Conservation (phyloP, 345 rosid species). For the Microthlaspi erraticum region DNA sequence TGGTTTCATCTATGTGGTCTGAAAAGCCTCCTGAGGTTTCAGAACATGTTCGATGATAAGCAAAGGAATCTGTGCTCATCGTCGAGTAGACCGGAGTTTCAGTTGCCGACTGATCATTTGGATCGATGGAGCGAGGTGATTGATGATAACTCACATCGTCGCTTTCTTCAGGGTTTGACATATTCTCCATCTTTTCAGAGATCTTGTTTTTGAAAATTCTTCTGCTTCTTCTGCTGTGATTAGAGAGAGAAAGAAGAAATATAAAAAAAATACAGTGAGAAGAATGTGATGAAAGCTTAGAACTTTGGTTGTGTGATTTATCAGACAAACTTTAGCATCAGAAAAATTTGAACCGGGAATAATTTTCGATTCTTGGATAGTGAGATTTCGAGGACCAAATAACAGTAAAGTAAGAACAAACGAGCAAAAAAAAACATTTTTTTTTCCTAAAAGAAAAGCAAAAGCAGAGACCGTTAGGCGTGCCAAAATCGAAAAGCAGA, state of each 20-base stretch:
- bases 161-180: conserved; percentile 51
- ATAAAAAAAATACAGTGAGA: not conserved
- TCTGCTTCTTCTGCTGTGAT: conserved; percentile 32
- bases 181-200: conserved; percentile 50
- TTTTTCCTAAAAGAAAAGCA: conserved; percentile 16
- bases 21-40: conserved; percentile 65
- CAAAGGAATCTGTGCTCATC: conserved; percentile 60
- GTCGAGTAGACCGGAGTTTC: conserved; percentile 65
- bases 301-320: conserved; percentile 31
- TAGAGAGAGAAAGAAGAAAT: not conserved
- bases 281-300: conserved; percentile 30
- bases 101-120: conserved; percentile 50
- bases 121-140: conserved; percentile 57
- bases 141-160: conserved; percentile 59
- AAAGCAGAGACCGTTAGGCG: conserved; percentile 41
- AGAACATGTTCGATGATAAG: conserved; percentile 62
- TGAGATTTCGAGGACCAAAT: conserved; percentile 30
- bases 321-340: conserved; percentile 23
- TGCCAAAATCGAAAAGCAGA: conserved; percentile 54
- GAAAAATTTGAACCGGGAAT: conserved; percentile 40
- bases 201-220: not conserved
- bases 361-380: conserved; percentile 29
- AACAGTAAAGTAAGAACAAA: no score
- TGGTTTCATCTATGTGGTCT: conserved; percentile 61
- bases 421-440: no score